Evolutionary conservation across 495 filamentous ascomycete species (phyloP), one percentile per base, ranked within the genome.

Genomic region (Penicillium macrosclerotiorum): DNA sequence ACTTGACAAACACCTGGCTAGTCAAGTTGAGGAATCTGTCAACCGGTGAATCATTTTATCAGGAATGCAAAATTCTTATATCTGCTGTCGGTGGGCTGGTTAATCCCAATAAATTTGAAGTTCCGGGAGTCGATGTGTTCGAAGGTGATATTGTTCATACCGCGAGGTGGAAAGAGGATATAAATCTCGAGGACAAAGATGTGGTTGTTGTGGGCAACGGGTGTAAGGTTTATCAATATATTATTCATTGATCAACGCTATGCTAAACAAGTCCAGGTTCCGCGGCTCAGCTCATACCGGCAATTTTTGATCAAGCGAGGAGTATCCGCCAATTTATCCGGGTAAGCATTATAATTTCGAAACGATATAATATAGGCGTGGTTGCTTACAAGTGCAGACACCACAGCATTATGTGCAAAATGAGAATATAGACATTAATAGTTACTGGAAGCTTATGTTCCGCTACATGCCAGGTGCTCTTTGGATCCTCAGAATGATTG

Each of bases 181-280:
- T 74, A 8, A 57, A 68, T 11, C 55, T 77, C 26, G 51, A 45
- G 3, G 68, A 59, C 2, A 82, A 81, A 51, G 50, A 69, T 30
- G 71, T 84, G 8, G 70, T 79, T n/a, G 67, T 84, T 23, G 65
- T 84, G 45, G 80, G 80, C 2, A 81, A 79, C 31, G 80, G 80
- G 3, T 81, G 77, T 50, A 74, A 11, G 16, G 8, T 18, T n/a
- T n/a, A 19, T 16, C 3, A n/a, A 8, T 36, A 1, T 2, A 3
- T 18, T 36, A 17, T 40, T 24, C n/a, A 16, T 25, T 18, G 25
- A 5, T 22, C 29, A 6, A 19, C 34, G 40, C 40, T 43, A 24
- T 23, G 6, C 17, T 16, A 16, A 23, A 9, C 12, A 34, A 8
- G 1, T 8, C 2, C 34, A 59, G 54, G 40, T 12, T 54, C 54